These are phyloP conservation scores for Ilex paraguariensis DNA, from an alignment of 305 asterid genomes.

Conservation along the genomic window DNA sequence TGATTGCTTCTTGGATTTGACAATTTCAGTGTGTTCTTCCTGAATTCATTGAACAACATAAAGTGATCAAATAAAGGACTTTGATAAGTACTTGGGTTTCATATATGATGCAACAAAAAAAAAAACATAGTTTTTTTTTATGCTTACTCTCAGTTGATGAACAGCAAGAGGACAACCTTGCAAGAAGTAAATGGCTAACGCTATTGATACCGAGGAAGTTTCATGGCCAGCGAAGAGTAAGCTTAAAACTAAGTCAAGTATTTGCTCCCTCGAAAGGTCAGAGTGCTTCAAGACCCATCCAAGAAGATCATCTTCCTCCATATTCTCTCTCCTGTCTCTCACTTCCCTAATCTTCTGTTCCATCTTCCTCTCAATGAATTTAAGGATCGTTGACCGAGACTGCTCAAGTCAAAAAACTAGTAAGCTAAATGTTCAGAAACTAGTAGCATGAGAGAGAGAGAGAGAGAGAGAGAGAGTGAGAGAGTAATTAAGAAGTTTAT, in stretches of 20 bases:
- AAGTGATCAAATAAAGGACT: background rate
- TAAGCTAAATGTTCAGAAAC: background rate
- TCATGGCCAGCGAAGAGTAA: conserved; percentile 90
- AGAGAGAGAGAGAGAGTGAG: too few relatives aligned
- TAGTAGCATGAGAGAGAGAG: background rate
- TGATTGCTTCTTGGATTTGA: conserved; percentile 32
- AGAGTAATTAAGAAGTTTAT: too few relatives aligned
- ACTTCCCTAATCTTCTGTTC: conserved; percentile 47
- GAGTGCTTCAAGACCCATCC: conserved; percentile 85
- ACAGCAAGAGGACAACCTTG: conserved; percentile 70
- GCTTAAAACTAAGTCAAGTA: conserved; percentile 74
- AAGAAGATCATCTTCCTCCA: conserved; percentile 53
- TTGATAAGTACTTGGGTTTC: too few relatives aligned
- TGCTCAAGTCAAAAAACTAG: conserved; percentile 3
- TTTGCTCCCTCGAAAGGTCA: conserved; percentile 71
- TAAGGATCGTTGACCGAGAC: conserved; percentile 79
- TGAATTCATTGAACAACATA: conserved; percentile 8
- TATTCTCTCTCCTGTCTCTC: conserved; percentile 3
- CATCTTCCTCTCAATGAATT: conserved; percentile 64
- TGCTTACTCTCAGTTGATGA: conserved; percentile 49
- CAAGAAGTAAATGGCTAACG: conserved; percentile 77
- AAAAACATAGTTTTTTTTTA: background rate
- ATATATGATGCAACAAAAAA: too few relatives aligned
- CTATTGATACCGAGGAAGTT: conserved; percentile 78
- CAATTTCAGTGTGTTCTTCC: conserved; percentile 66